Percentiles rank a stretch among this genome's conserved stretches.
phyloP scores from a whole-genome alignment of 306 rosid genomes.

The Herpetospermum pedunculosum region DNA sequence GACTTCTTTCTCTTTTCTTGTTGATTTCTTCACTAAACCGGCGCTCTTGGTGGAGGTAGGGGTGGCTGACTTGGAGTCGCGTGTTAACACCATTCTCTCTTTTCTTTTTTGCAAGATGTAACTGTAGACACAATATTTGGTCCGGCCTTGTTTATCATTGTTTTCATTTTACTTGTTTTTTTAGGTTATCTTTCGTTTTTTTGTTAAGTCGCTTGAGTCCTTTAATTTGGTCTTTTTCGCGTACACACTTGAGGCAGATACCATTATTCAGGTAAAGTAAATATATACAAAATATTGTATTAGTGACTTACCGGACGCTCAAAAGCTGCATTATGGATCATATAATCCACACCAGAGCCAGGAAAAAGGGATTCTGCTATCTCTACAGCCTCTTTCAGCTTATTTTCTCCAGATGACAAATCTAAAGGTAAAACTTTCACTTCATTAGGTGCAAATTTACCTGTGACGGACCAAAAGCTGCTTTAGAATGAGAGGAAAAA shows the following conservation, averaged over 20 bases:
- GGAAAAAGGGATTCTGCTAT: constrained; percentile 63
- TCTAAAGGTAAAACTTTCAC: constrained; percentile 72
- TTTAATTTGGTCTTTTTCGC: too few species aligned
- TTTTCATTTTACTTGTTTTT: too few species aligned
- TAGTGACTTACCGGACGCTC: constrained; percentile 85
- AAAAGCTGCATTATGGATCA: constrained; percentile 90
- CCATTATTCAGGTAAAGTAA: background rate
- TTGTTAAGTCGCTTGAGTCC: too few species aligned
- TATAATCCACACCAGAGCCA: constrained; percentile 68
- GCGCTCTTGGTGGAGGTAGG: too few species aligned
- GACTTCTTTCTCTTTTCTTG: too few species aligned
- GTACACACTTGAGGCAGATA: background rate
- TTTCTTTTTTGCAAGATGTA: too few species aligned
- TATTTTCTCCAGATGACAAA: constrained; percentile 66
- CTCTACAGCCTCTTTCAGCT: constrained; percentile 58
- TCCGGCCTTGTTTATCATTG: too few species aligned
- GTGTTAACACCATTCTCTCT: too few species aligned
- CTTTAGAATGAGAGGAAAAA: constrained; percentile 7
- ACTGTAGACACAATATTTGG: too few species aligned
- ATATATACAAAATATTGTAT: constrained; percentile 14
- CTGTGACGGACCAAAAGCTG: constrained; percentile 26
- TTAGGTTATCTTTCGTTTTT: too few species aligned
- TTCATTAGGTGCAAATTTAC: constrained; percentile 67
- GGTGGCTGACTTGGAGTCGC: too few species aligned
- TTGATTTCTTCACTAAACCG: too few species aligned